Base-by-base conservation (phyloP, 768 basidiomycete genomes). In the Leucocoprinus birnbaumii region DNA sequence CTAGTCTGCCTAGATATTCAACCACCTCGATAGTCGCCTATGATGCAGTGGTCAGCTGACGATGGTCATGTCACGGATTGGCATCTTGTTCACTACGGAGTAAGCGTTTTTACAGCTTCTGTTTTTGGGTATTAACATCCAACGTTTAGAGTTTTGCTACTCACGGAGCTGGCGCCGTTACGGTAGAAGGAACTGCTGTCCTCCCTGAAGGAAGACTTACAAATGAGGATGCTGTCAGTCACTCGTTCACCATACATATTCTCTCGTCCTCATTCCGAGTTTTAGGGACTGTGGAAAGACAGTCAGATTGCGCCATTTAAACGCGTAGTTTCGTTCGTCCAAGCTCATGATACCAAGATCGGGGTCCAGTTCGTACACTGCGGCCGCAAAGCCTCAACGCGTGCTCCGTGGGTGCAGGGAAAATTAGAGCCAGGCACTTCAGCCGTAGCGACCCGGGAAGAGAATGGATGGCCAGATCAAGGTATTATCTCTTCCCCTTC, bases 301-400 rank as follows among this genome's bases (percentile, higher is more conserved):
- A 76, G 76, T 2, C 92, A 94, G 51, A 86, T 91, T 42, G 80
- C 74, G 31, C 83, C 85, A 10, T 68, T 90, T 35, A 82, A 82
- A 62, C 79, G 84, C 26, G 84, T 93, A 54, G 86, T 91, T 49
- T 74, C 88, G 54, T 92, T 93, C 63, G 77, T 77, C 13, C 88
- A 91, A 62, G 71, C 80, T 0, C 86, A 90, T 43, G 85, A 82
- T 8, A 79, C 85, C 1, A 75, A 79, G 47, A 84, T 94, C 22
- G 92, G 88, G 1, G 76, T 94, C 27, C 92, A 94, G 65, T 80
- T 94, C 22, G 80, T 83, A 0, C 91, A 94, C 65, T 88, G 86
- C 3, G 80, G 80, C 3, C 70, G 80, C 25, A 94, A 95, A 65
- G 84, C 87, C 0, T 84, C 82, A 6, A 86, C 82, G 0, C 73